Evolutionary conservation across 495 filamentous ascomycete species (phyloP), one percentile per base, ranked within the genome.

Genomic region (Aspergillus ellipticus): DNA sequence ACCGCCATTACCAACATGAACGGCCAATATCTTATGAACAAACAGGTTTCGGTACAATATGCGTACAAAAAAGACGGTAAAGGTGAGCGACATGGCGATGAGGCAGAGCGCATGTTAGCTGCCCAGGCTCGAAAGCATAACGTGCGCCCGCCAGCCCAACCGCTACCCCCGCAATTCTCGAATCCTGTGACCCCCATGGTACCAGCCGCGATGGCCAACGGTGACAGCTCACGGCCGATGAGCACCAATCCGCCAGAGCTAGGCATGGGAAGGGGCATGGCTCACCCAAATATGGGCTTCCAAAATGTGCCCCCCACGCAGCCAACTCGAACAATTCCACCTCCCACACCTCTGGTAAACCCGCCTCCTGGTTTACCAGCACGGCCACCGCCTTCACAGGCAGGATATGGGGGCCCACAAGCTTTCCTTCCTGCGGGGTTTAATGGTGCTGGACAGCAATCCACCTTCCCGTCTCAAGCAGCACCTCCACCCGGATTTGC

Each of bases 51-150:
- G 2, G 95, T 97, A 41, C 93, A 98, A 68, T 98, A 98, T 71
- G 94, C 94, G 39, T 98, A 96, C 79, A 98, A 98, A 81, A 97
- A 97, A 72, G 95, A 98, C 65, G 94, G 95, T 42, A 96, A 96
- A 73, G 92, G 93, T 57, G 94, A 97, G 74, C 81, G 95, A 24
- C 94, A 98, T 67, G 94, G 94, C 55, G 94, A 98, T 64, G 79
- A 92, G 65, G 94, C 95, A 29, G 94, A 98, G 73, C 82, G 94
- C 60, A 91, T 88, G 82, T 80, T 98, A 49, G 95, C 94, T 42
- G 85, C 88, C 39, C 90, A 96, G 68, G 94, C 92, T 50, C 90
- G 92, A 67, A 92, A 92, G 68, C 90, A 97, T 73, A 96, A 96
- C 63, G 89, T 98, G 51, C 80, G 85, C 17, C 88, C 85, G 37